phyloP scores from a whole-genome alignment of 2,329 filamentous ascomycete species.

The Zymoseptoria tritici region DNA sequence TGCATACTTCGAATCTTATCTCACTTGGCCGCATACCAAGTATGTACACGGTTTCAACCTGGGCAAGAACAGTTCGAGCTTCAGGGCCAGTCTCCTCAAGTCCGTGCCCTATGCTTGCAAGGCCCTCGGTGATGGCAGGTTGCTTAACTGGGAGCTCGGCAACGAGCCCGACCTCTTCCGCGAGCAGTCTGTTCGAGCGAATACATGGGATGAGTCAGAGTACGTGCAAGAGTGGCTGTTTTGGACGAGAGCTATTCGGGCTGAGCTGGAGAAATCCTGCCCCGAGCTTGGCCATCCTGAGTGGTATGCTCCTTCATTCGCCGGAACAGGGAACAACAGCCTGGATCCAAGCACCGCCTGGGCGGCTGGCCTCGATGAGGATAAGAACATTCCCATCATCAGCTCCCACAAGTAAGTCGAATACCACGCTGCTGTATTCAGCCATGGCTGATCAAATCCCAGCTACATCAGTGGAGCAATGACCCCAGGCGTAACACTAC shows the following conservation, averaged over 20 bases:
- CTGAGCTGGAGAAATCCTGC: slow-evolving; percentile 42
- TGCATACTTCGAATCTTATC: slow-evolving; percentile 57
- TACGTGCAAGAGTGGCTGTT: slow-evolving; percentile 54
- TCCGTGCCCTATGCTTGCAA: slow-evolving; percentile 53
- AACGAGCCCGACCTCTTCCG: slow-evolving; percentile 56
- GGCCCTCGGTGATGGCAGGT: slow-evolving; percentile 44
- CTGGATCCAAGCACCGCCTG: slow-evolving; percentile 47
- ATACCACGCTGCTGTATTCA: not conserved
- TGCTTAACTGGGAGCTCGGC: slow-evolving; percentile 56
- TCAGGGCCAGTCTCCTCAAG: slow-evolving; percentile 46
- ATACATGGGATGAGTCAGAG: slow-evolving; percentile 46
- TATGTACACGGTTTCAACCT: slow-evolving; percentile 58
- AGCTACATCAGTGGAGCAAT: slow-evolving; percentile 57
- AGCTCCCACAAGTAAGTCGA: slow-evolving; percentile 52
- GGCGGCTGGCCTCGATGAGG: slow-evolving; percentile 46
- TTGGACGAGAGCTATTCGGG: slow-evolving; percentile 45
- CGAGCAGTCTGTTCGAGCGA: slow-evolving; percentile 46
- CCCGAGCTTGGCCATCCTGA: slow-evolving; percentile 39
- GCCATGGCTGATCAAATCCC: slow-evolving; percentile 4
- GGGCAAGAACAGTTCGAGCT: slow-evolving; percentile 45
- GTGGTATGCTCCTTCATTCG: slow-evolving; percentile 54
- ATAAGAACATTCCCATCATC: slow-evolving; percentile 46
- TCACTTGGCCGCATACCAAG: slow-evolving; percentile 48
- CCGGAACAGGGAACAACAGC: slow-evolving; percentile 42
- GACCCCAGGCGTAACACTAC: slow-evolving; percentile 54